Evolutionary conservation across 2,329 filamentous ascomycete species (phyloP), one percentile per base, ranked within the genome.

Genomic region (Fusarium sp.): DNA sequence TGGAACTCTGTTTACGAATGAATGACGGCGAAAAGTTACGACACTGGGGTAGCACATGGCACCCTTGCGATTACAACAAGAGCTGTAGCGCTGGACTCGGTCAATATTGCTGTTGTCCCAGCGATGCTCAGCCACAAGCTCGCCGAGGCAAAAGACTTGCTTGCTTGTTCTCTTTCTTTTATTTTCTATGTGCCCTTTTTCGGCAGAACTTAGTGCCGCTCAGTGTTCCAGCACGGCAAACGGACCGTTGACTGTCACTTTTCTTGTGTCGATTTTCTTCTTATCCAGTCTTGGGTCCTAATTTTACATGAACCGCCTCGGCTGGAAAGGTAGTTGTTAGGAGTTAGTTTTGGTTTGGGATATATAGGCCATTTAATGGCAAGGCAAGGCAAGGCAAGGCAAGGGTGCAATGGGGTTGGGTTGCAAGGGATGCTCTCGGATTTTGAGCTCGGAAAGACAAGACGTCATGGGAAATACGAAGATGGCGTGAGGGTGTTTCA

Each of bases 11-110:
- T 69, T 72, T 67, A 73, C 54, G 72, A 74, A 70, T 74, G 74
- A 75, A 74, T 52, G 73, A 70, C 57, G 57, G 70, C 48, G 43
- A 75, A 74, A 75, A 71, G 69, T 69, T 70, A 73, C 59, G 61
- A 75, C 64, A 60, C 57, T 60, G 42, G 59, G 52, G 64, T 57
- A 66, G 48, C 57, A 59, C 44, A 67, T n/a, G n/a, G 33, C 50
- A 55, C 33, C 47, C 57, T 66, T 48, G 54, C 48, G 46, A 64
- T 58, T 50, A 56, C 61, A 66, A 47, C 55, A 57, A 66, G 57
- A 54, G 64, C 24, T 46, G 47, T 26, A 55, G 35, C 31, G 53
- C 39, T 35, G 44, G 56, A 57, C 44, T 53, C 46, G 33, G 63
- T 48, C 41, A 56, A 46, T 63, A 61, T 53, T 58, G 48, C 29